These are phyloP conservation scores for Talaromyces wortmannii DNA, from an alignment of 495 filamentous ascomycete species.

Conservation along the genomic window DNA sequence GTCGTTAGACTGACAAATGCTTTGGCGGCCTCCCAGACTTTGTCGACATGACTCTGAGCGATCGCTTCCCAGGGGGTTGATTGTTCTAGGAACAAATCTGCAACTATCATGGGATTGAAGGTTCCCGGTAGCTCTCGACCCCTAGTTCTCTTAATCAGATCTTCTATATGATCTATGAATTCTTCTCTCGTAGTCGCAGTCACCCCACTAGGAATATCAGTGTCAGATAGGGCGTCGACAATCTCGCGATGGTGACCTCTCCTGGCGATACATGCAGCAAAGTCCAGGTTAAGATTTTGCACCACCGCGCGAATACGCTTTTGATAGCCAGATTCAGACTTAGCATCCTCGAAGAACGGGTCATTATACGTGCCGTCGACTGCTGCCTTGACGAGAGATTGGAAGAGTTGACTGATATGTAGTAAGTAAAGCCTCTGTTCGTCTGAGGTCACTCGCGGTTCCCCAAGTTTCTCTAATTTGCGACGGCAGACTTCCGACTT, in stretches of 20 bases:
- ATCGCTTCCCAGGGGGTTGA: conserved; percentile 37
- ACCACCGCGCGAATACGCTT: conserved; percentile 55
- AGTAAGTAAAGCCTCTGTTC: conserved; percentile 50
- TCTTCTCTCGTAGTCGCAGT: conserved; percentile 22
- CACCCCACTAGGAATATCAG: conserved; percentile 7
- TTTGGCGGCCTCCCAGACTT: conserved; percentile 25
- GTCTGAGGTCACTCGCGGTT: conserved; percentile 30
- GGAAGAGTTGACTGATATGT: conserved; percentile 43
- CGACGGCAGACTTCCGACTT: conserved; percentile 23
- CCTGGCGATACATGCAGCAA: no score
- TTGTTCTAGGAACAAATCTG: conserved; percentile 45
- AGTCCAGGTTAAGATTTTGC: conserved; percentile 48
- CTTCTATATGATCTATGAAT: conserved; percentile 28
- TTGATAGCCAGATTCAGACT: conserved; percentile 17
- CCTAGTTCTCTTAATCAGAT: conserved; percentile 29
- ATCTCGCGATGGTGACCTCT: conserved; percentile 40
- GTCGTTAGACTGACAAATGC: conserved; percentile 25
- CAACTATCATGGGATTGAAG: conserved; percentile 43
- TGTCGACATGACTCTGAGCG: conserved; percentile 23
- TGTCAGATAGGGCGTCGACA: conserved; percentile 9
- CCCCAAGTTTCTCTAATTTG: conserved; percentile 39
- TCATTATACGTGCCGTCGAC: conserved; percentile 50
- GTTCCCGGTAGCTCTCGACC: conserved; percentile 44
- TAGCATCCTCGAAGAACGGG: conserved; percentile 45
- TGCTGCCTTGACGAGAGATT: conserved; percentile 39